These are phyloP conservation scores for Huntiella abstrusa DNA, from an alignment of 2,329 filamentous ascomycete species.

Conservation along the genomic window DNA sequence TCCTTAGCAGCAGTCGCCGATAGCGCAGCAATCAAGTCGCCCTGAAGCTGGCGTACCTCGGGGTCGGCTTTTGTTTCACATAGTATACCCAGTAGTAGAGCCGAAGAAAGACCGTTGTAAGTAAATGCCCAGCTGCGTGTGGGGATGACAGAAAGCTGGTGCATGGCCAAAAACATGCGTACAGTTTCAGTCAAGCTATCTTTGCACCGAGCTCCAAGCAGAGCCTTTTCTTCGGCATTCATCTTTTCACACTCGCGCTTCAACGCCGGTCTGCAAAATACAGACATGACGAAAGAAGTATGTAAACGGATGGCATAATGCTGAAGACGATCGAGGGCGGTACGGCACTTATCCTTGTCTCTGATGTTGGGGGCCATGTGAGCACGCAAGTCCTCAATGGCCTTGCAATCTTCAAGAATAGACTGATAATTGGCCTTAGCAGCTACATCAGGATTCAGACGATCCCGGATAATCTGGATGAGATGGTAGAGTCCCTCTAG, in stretches of 20 bases:
- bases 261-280: conserved; percentile 43
- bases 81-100: conserved; percentile 42
- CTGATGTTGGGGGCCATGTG: conserved; percentile 33
- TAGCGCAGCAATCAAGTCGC: conserved; percentile 42
- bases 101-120: conserved; percentile 47
- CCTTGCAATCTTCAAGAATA: conserved; percentile 38
- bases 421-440: conserved; percentile 30
- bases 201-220: conserved; percentile 40
- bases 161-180: conserved; percentile 50
- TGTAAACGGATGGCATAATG: conserved; percentile 47
- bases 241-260: conserved; percentile 32
- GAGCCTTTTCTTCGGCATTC: conserved; percentile 31
- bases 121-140: conserved; percentile 51
- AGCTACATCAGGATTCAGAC: conserved; percentile 35
- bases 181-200: conserved; percentile 45
- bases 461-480: conserved; percentile 39
- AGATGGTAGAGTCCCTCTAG: conserved; percentile 48
- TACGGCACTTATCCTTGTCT: conserved; percentile 43
- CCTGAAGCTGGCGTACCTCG: conserved; percentile 43
- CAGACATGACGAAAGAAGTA: conserved; percentile 45
- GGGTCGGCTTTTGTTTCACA: conserved; percentile 44
- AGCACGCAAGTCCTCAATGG: conserved; percentile 31
- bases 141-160: conserved; percentile 46
- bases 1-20: conserved; percentile 47
- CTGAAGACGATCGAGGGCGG: conserved; percentile 41